Evolutionary conservation across 176 grass and related monocot species (phyloP), one percentile per base, ranked within the genome.

Genomic region (Rhynchospora tenuis): DNA sequence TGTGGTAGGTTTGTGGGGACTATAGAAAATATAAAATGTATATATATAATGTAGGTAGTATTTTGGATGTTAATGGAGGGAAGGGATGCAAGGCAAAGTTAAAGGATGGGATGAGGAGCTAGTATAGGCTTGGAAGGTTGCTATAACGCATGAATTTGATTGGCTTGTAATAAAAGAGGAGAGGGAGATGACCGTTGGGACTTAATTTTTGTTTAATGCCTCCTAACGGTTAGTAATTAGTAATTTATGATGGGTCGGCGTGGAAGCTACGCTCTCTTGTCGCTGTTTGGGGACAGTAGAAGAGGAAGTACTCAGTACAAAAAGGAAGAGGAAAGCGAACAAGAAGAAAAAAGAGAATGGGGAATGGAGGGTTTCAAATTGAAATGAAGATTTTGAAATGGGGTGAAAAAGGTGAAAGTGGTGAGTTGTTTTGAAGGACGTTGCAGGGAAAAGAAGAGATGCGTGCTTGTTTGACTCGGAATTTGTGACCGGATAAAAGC

Each of bases 191-290:
- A 80, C 84, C 84, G 84, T 86, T 86, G 71, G 84, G 60, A 31
- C 31, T 85, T 76, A 62, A 73, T 79, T 79, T 63, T 64, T 63
- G 48, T 54, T 66, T 56, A 15, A 66, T 43, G 8, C 8, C 23
- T 51, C 31, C 61, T 55, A 86, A 86, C 84, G 84, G 84, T 44
- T 46, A 80, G 59, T 80, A 80, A 64, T 19, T 48, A 76, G 17
- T 59, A 80, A 78, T 44, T 80, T 76, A 78, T 65, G 52, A 46
- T 23, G 47, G 38, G 55, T 64, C 72, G 83, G 64, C 83, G 83
- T 85, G 44, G 59, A 85, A 75, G 52, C 57, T 85, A 85, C 83
- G 70, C 55, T 85, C 45, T 85, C 13, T 73, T 83, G 42, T 64
- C 27, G 33, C 17, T 72, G 50, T 73, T 59, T 57, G 65, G 43